Percentiles rank a stretch among this genome's conserved stretches.
Evolutionary conservation across 2,329 filamentous ascomycete species (phyloP).

Genomic region (Exophiala oligosperma): DNA sequence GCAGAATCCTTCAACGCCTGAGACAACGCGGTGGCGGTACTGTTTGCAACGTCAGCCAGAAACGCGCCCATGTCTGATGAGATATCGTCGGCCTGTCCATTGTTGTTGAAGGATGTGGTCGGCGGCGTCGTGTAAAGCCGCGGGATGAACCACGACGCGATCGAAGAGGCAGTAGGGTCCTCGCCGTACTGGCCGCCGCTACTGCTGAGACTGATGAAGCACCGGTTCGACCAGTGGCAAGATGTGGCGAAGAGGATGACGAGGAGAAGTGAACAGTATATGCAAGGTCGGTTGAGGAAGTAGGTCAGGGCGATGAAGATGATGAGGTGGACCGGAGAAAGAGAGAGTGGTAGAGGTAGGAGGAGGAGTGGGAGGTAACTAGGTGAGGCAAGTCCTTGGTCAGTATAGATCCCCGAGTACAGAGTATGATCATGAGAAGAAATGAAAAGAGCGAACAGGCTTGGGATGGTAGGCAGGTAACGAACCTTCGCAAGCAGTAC

Average conservation of each 20-base stretch:
- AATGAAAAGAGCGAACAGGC: neutral
- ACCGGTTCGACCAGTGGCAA: conserved; percentile 84
- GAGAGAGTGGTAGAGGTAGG: conserved; percentile 79
- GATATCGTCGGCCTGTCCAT: conserved; percentile 28
- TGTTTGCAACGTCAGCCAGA: conserved; percentile 57
- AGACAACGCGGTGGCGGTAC: conserved; percentile 67
- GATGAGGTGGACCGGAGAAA: conserved; percentile 72
- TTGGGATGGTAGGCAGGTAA: neutral
- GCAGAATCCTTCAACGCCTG: conserved; percentile 53
- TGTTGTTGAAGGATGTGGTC: neutral
- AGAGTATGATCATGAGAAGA: too few relatives aligned
- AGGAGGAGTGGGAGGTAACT: conserved; percentile 84
- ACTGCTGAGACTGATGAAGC: conserved; percentile 80
- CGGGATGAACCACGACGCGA: conserved; percentile 77
- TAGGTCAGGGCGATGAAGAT: conserved; percentile 91
- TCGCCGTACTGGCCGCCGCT: conserved; percentile 42
- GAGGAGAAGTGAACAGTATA: conserved; percentile 96
- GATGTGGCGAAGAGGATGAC: conserved; percentile 91
- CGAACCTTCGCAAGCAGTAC: conserved; percentile 68
- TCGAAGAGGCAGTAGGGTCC: conserved; percentile 3
- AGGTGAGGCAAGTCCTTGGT: too few relatives aligned
- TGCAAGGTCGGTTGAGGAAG: conserved; percentile 92
- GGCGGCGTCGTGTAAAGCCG: conserved; percentile 48
- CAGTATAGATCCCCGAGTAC: too few relatives aligned
- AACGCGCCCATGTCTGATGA: conserved; percentile 38